phyloP scores from a whole-genome alignment of 768 basidiomycete genomes.

The Trametes maxima region DNA sequence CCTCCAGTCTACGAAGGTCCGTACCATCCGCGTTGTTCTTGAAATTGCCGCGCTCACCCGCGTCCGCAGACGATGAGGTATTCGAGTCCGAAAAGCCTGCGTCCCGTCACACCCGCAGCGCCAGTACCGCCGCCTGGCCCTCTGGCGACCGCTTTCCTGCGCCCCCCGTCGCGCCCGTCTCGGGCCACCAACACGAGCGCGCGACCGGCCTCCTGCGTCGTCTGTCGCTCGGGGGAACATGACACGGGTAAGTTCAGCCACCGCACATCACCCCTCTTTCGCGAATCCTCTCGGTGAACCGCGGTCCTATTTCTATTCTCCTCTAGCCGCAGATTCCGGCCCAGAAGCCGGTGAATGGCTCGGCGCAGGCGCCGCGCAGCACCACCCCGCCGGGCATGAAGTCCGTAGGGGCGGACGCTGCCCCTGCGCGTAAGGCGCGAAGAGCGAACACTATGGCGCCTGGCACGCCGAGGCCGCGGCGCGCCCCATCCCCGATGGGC shows the following conservation, averaged over 20 bases:
- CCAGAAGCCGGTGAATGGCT: slow-evolving; percentile 11
- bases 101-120: slow-evolving; percentile 45
- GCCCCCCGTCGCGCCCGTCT: slow-evolving; percentile 45
- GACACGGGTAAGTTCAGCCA: slow-evolving; percentile 49
- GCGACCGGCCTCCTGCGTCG: slow-evolving; percentile 73
- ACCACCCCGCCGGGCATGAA: slow-evolving; percentile 26
- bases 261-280: slow-evolving; percentile 4
- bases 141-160: slow-evolving; percentile 55
- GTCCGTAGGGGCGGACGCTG: slow-evolving; percentile 10
- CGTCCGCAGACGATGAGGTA: slow-evolving; percentile 21
- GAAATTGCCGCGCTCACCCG: not conserved
- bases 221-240: slow-evolving; percentile 69
- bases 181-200: slow-evolving; percentile 55
- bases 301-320: slow-evolving; percentile 19
- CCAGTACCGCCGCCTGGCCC: slow-evolving; percentile 52
- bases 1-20: slow-evolving; percentile 66
- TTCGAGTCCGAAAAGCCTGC: slow-evolving; percentile 21
- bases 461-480: slow-evolving; percentile 48
- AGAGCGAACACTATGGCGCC: slow-evolving; percentile 58
- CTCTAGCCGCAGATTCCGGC: slow-evolving; percentile 22
- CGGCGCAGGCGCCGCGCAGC: slow-evolving; percentile 14
- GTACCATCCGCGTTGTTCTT: slow-evolving; percentile 10
- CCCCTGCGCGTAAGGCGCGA: slow-evolving; percentile 42
- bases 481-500: slow-evolving; percentile 86
- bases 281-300: slow-evolving; percentile 30